These are phyloP conservation scores for Marasmius oreades DNA, from an alignment of 1,284 basidiomycete species.

Conservation along the genomic window DNA sequence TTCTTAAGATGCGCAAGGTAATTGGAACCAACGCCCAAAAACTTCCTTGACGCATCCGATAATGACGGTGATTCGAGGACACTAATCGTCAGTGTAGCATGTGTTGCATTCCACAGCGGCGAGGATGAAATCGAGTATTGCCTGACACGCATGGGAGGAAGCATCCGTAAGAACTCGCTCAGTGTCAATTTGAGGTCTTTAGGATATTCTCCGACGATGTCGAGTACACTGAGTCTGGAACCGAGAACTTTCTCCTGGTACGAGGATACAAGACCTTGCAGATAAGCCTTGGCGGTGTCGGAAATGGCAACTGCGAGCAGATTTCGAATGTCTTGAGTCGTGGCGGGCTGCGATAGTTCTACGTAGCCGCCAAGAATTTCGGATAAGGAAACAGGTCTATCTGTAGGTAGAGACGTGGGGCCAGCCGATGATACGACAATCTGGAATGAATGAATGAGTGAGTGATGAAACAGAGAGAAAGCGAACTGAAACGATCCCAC, in stretches of 20 bases:
- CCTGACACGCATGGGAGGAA: constrained; percentile 47
- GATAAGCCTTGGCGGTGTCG: constrained; percentile 19
- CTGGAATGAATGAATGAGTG: constrained; percentile 17
- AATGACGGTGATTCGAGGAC: constrained; percentile 35
- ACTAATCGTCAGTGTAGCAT: constrained; percentile 44
- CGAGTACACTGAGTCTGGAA: constrained; percentile 40
- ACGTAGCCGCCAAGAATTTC: constrained; percentile 42
- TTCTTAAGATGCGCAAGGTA: constrained; percentile 40
- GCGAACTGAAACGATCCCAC: constrained; percentile 18
- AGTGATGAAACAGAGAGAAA: neutral
- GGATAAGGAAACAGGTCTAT: constrained; percentile 32
- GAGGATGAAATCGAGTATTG: constrained; percentile 56
- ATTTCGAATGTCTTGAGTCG: constrained; percentile 34
- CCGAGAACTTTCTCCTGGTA: constrained; percentile 35
- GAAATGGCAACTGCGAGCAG: constrained; percentile 19
- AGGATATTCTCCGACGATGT: constrained; percentile 39
- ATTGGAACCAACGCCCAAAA: constrained; percentile 48
- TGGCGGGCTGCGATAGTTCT: constrained; percentile 45
- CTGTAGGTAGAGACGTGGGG: constrained; percentile 39
- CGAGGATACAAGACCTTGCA: constrained; percentile 25
- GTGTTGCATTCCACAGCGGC: constrained; percentile 41
- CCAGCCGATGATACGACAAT: constrained; percentile 35
- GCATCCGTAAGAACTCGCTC: constrained; percentile 36
- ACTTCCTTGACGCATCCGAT: constrained; percentile 30
- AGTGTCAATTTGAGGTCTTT: constrained; percentile 37